Percentiles rank a stretch among this genome's conserved stretches.
Conservation (phyloP, 2,329 filamentous ascomycete genomes). For the Rhynchosporium agropyri region DNA sequence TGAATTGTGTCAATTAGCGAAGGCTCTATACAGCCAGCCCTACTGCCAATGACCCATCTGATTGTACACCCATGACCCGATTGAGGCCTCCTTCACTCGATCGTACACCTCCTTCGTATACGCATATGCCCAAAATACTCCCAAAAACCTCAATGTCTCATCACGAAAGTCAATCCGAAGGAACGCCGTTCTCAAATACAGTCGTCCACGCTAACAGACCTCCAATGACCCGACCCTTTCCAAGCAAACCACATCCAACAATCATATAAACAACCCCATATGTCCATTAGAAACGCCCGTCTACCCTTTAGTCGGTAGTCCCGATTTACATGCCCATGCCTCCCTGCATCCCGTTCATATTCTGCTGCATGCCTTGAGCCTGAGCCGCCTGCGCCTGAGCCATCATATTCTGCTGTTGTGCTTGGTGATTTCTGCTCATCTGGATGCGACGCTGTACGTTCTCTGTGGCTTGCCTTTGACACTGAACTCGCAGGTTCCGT, state of each 20-base stretch:
- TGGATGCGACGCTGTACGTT: slow-evolving; percentile 11
- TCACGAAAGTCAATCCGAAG: slow-evolving; percentile 2
- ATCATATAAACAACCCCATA: background rate
- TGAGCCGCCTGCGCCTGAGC: slow-evolving; percentile 15
- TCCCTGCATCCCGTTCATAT: slow-evolving; percentile 39
- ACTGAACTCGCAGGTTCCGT: slow-evolving; percentile 20
- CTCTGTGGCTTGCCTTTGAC: slow-evolving; percentile 25
- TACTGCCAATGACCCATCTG: background rate
- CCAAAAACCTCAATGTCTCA: background rate
- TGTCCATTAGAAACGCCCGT: slow-evolving; percentile 16
- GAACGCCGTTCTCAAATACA: slow-evolving; percentile 14
- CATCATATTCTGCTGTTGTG: slow-evolving; percentile 33
- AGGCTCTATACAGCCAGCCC: background rate
- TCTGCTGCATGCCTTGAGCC: slow-evolving; percentile 32
- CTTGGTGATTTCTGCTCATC: slow-evolving; percentile 11
- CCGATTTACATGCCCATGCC: slow-evolving; percentile 37
- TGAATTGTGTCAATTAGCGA: background rate
- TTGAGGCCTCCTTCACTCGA: background rate
- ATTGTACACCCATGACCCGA: background rate
- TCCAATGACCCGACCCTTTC: slow-evolving; percentile 5
- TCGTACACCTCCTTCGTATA: slow-evolving; percentile 6
- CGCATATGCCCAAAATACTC: slow-evolving; percentile 3
- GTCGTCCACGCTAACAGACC: slow-evolving; percentile 8
- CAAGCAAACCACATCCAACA: slow-evolving; percentile 4
- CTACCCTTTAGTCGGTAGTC: background rate